Base-by-base conservation (phyloP, 345 rosid genomes). In the Trapa incisa region DNA sequence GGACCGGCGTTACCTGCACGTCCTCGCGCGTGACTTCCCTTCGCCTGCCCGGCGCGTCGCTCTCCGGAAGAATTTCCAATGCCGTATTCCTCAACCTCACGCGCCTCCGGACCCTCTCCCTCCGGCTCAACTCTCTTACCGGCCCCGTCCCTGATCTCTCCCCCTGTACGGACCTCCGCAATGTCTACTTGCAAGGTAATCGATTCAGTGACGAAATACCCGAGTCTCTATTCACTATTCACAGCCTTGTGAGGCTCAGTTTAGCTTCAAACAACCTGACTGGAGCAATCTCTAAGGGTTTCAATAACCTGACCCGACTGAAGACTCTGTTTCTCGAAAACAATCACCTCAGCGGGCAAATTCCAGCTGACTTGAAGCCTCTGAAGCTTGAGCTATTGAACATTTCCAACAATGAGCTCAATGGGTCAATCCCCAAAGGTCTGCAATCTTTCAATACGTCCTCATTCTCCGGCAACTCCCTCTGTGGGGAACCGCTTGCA, bases 61-160 rank as follows among this genome's bases (percentile, higher is more conserved):
- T 95, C 71, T 72, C 84, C 42, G 97, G 99, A 3, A 48, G 76
- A 12, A 77, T 95, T 22, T 97, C 96, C 0, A 32, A 61, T 42
- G 97, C 93, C 58, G 72, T 91, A 72, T 80, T 95, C 65, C 83
- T 88, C 11, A 91, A 95, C 75, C 74, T 95, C 67, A 89, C 99
- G 0, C 69, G 77, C 48, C 89, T 95, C 54, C 89, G 87, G 4
- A 85, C 90, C 6, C 80, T 95, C 39, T 91, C 97, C 47, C 87
- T 95, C 70, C 92, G 99, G n/a, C 75, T 89, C 73, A 95, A 95
- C 71, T 58, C 87, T 0, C 80, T 95, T 2, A 65, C 80, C 6
- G 96, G 96, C 5, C 43, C 71, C 10, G 78, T 89, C 10, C 99
- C 99, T 47, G 99, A 95, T 84, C 97, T 95, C 53, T 84, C 79